Base-by-base conservation (phyloP, 768 basidiomycete species). In the Pleurotus cornucopiae region DNA sequence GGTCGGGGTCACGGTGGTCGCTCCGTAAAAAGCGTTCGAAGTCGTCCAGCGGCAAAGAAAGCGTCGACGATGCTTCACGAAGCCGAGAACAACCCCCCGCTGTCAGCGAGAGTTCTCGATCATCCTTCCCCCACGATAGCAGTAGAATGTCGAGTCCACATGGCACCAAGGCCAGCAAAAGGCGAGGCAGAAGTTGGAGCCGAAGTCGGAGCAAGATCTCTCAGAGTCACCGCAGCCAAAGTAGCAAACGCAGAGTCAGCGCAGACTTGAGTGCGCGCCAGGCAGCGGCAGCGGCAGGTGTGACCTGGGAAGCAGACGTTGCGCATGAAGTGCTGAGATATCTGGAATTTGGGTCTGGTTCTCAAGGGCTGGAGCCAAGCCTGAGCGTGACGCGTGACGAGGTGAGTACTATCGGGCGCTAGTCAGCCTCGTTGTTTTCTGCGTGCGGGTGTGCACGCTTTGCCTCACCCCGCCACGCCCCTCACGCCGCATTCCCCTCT, bases 241-340 rank as follows among this genome's bases (percentile, higher is more conserved):
- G 69, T 56, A 73, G 71, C 49, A 34, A 34, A 34, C 71, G 84
- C 62, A 74, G 83, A 45, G 69, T 71, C 45, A 85, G 84, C 61
- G 83, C 84, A 23, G 83, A 85, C 49, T 84, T 80, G 70, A 82
- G 73, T 47, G 73, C 82, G 14, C 64, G 73, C 53, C 77, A 79
- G 61, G 83, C 20, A 20, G 20, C 20, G 20, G 20, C 20, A 20
- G 20, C 20, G 20, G 20, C 20, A 20, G 20, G 20, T 20, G 20
- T 20, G 20, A 20, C 20, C 20, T 20, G 20, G 85, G 80, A 82
- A 55, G 80, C 81, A 3, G 74, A 79, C 54, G 80, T 85, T 16
- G 80, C 83, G 43, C 77, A 75, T 57, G 79, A 82, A 60, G 79
- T 85, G 55, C 61, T 85, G 39, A 69, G 74, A 38, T 16, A 57